These are phyloP conservation scores for Pelagomonas calceolata DNA, from an alignment of 108 stramenopile genomes.

Conservation along the genomic window DNA sequence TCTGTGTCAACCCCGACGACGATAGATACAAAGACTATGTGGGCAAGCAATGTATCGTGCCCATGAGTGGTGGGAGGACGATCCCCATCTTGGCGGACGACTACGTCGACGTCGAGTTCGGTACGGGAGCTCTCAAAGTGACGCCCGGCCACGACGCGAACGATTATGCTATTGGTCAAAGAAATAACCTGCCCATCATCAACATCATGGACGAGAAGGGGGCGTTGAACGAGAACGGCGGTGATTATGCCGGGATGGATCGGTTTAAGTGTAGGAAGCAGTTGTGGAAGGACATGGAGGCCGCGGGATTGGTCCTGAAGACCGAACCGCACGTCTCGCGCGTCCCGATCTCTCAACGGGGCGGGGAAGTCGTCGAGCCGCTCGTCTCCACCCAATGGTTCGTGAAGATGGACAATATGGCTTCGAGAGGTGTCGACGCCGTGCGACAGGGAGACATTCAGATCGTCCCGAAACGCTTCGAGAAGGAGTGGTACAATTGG, in stretches of 20 bases:
- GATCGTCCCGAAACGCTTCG: conserved; percentile 79
- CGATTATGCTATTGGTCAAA: conserved; percentile 87
- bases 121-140: conserved; percentile 92
- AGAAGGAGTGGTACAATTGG: conserved; percentile 87
- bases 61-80: conserved; percentile 62
- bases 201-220: conserved; percentile 95
- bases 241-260: conserved; percentile 73
- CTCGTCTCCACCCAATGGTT: conserved; percentile 96
- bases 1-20: conserved; percentile 90
- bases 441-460: conserved; percentile 73
- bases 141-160: conserved; percentile 94
- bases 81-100: conserved; percentile 86
- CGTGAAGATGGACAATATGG: conserved; percentile 82
- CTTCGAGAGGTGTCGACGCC: conserved; percentile 67
- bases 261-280: conserved; percentile 74
- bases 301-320: conserved; percentile 62
- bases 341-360: conserved; percentile 86
- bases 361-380: conserved; percentile 99
- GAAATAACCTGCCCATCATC: conserved; percentile 73
- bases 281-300: conserved; percentile 82
- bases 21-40: conserved; percentile 76
- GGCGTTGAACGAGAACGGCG: conserved; percentile 67
- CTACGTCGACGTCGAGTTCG: conserved; percentile 88
- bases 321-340: conserved; percentile 68
- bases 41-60: conserved; percentile 72